Base-by-base conservation (phyloP, 1,284 basidiomycete genomes). In the Puccinia sorghi region DNA sequence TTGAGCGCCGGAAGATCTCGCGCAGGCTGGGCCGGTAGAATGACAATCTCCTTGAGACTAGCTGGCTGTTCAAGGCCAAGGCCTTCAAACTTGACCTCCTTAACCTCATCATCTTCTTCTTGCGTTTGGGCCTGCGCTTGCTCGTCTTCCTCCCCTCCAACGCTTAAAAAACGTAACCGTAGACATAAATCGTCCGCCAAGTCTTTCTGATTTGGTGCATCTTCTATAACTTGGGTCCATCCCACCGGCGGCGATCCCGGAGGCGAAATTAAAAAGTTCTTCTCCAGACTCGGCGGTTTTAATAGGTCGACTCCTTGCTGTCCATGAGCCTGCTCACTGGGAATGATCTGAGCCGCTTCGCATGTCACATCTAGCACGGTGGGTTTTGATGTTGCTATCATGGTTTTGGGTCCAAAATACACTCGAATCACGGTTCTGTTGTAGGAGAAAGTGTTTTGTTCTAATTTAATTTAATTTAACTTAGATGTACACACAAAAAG, bases 191-290 rank as follows among this genome's bases (percentile, higher is more conserved):
- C 96, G 32, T 93, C 90, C 0, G 96, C 96, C 46, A 98, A 88
- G 5, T 95, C 92, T 5, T 89, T 86, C 7, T 87, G 84, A 84
- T 99, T 99, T 0, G 97, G 96, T 7, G 93, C 93, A 25, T 96
- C 94, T 86, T 99, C 97, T 59, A 87, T 86, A 80, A 94, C 89
- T 41, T 89, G 93, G 83, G 97, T 94, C 96, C 96, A 99, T 0
- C 96, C 96, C 1, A 97, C 90, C 0, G 96, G 96, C 0, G 97
- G 96, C 0, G 93, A 95, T n/a, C 96, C 97, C 0, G 97, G 97
- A 0, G 96, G 96, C 0, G 94, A 97, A 82, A 99, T 96, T 72
- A 99, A 88, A 86, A 98, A 98, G 86, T 99, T 98, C 86, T 93
- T 93, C 82, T 93, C 91, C 52, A 90, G 83, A 0, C 88, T 86